Evolutionary conservation across 2,329 filamentous ascomycete species (phyloP).

Genomic region (Curvularia sp.): DNA sequence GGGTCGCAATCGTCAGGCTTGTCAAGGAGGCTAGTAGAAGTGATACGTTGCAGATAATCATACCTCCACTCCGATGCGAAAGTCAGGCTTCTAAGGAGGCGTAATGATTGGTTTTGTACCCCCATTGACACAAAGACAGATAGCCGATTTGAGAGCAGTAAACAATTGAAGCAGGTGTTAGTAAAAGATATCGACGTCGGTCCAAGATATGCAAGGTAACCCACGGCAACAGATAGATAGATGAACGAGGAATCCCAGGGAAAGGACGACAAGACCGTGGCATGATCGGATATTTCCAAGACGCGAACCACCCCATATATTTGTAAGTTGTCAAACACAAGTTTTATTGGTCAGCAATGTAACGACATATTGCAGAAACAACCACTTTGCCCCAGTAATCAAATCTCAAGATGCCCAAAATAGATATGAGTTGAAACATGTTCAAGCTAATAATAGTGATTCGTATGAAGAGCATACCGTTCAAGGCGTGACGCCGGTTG

Average conservation of each 20-base stretch:
- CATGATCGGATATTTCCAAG: background rate
- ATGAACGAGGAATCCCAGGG: background rate
- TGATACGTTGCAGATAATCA: background rate
- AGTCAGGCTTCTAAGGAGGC: background rate
- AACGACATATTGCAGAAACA: background rate
- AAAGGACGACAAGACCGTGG: background rate
- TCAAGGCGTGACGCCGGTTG: background rate
- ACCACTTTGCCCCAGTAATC: background rate
- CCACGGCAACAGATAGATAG: background rate
- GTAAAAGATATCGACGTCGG: background rate
- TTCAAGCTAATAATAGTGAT: background rate
- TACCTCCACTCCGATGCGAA: background rate
- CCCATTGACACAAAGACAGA: background rate
- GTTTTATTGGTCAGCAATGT: background rate
- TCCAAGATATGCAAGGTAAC: background rate
- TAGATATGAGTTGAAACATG: background rate
- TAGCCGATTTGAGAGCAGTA: background rate
- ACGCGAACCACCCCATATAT: background rate
- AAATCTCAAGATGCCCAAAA: background rate
- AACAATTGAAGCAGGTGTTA: background rate
- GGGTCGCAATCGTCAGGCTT: background rate
- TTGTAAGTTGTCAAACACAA: background rate
- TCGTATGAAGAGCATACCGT: background rate
- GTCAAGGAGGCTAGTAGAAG: background rate
- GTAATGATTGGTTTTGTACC: background rate